Conservation (phyloP, 2,329 filamentous ascomycete species). For the Metarhizium anisopliae region DNA sequence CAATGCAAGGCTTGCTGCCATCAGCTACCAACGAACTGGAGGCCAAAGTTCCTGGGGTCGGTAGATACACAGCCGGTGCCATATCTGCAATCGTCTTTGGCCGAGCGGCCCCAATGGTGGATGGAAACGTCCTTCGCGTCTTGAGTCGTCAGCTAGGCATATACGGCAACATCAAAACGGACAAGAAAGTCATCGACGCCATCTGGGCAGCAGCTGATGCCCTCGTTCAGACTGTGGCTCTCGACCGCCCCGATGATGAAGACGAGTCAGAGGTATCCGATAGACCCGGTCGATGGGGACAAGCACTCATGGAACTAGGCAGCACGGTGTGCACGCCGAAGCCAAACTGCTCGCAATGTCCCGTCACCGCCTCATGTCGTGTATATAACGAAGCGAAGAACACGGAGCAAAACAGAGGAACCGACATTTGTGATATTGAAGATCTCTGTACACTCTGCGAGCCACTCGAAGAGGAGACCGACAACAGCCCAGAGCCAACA, state of each 20-base stretch:
- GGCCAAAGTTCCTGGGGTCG: conserved; percentile 47
- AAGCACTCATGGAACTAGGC: conserved; percentile 57
- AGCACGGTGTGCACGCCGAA: conserved; percentile 53
- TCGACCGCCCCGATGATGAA: conserved; percentile 19
- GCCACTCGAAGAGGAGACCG: conserved; percentile 29
- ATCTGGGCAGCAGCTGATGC: conserved; percentile 50
- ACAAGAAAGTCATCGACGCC: conserved; percentile 41
- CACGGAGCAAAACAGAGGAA: conserved; percentile 16
- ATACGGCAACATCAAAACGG: conserved; percentile 46
- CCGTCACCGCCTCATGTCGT: conserved; percentile 41
- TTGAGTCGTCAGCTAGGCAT: conserved; percentile 52
- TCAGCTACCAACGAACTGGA: conserved; percentile 34
- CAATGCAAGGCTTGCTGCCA: conserved; percentile 40
- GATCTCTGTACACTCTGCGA: conserved; percentile 41
- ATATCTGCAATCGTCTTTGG: conserved; percentile 56
- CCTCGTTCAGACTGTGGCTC: conserved; percentile 42
- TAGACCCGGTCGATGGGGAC: conserved; percentile 51
- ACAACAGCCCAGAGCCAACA: conserved; percentile 14
- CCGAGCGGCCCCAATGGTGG: conserved; percentile 48
- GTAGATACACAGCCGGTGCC: conserved; percentile 54
- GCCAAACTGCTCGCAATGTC: conserved; percentile 45
- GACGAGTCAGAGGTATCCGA: conserved; percentile 22
- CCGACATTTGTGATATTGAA: conserved; percentile 34
- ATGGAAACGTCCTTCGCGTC: conserved; percentile 54
- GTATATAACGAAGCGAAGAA: conserved; percentile 37